phyloP scores from a whole-genome alignment of 805 yeast species.

The Yamadazyma insecticola region DNA sequence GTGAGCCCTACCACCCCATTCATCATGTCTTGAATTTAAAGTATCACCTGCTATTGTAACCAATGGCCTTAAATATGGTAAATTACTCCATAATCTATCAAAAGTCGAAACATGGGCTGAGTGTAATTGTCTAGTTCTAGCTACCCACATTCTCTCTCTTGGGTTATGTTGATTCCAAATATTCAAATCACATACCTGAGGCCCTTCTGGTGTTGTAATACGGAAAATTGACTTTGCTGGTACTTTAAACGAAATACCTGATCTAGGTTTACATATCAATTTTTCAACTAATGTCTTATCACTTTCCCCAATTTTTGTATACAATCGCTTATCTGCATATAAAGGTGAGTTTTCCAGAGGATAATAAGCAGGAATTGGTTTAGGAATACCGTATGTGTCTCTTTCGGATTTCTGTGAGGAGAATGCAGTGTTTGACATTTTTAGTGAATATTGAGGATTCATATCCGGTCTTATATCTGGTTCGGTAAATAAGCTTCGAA shows the following conservation, averaged over 20 bases:
- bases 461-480: too few species aligned
- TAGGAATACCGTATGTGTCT: slow-evolving; percentile 30
- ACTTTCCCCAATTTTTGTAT: slow-evolving; percentile 41
- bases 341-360: slow-evolving; percentile 53
- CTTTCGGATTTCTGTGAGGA: slow-evolving; percentile 30
- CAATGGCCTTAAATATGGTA: slow-evolving; percentile 63
- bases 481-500: too few species aligned
- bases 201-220: slow-evolving; percentile 61
- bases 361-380: slow-evolving; percentile 54
- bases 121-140: slow-evolving; percentile 63
- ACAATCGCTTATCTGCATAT: slow-evolving; percentile 46
- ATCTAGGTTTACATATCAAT: slow-evolving; percentile 46
- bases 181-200: slow-evolving; percentile 68
- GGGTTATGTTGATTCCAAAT: slow-evolving; percentile 60
- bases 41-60: slow-evolving; percentile 62
- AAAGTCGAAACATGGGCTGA: slow-evolving; percentile 57
- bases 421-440: too few species aligned
- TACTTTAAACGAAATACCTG: slow-evolving; percentile 61
- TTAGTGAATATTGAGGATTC: too few species aligned
- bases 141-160: slow-evolving; percentile 65
- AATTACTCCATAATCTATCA: slow-evolving; percentile 61
- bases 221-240: slow-evolving; percentile 58
- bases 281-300: slow-evolving; percentile 39
- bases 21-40: slow-evolving; percentile 51
- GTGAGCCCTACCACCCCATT: slow-evolving; percentile 63